Base-by-base conservation (phyloP, 495 filamentous ascomycete genomes). In the Trichoderma reesei region DNA sequence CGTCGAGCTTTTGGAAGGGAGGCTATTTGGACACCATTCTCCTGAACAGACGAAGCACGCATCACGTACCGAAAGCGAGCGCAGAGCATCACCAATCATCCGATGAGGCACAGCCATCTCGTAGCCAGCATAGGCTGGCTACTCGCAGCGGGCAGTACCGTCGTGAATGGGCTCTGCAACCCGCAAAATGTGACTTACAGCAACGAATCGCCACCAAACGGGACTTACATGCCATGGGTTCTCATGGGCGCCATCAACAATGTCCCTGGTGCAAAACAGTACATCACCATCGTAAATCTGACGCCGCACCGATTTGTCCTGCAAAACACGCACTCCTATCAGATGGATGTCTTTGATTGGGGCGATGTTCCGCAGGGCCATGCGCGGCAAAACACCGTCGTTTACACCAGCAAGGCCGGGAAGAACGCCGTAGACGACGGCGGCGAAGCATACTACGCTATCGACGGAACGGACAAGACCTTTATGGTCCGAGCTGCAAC, bases 231-330 rank as follows among this genome's bases (percentile, higher is more conserved):
- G 63, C 63, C 65, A 8, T 64, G 60, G 56, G 59, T 64, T 48
- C 36, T 65, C 34, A 38, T 68, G 37, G 67, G 65, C 7, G 65
- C 65, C 0, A 18, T 62, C 5, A 39, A 63, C n/a, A 61, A 26
- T 20, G 33, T 10, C n/a, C 41, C 67, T 46, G 67, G 67, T 33
- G 63, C 60, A 18, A 66, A 64, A 26, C 70, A 71, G 46, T 72
- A 66, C 65, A 51, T 74, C 46, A 67, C 68, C 7, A 64, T 75
- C 10, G 70, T 74, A 26, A 75, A 75, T 66, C 67, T 66, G 11
- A 72, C 72, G 3, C 73, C 73, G 0, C 71, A 75, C 62, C 66
- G 71, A 44, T 66, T 73, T 68, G 65, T 48, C 5, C 63, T 75
- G n/a, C 64, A 66, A 7, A 60, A 65, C 62, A 65, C 61, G 0